Base-by-base conservation (phyloP, 176 grass and related monocot genomes). In the Ensete ventricosum region DNA sequence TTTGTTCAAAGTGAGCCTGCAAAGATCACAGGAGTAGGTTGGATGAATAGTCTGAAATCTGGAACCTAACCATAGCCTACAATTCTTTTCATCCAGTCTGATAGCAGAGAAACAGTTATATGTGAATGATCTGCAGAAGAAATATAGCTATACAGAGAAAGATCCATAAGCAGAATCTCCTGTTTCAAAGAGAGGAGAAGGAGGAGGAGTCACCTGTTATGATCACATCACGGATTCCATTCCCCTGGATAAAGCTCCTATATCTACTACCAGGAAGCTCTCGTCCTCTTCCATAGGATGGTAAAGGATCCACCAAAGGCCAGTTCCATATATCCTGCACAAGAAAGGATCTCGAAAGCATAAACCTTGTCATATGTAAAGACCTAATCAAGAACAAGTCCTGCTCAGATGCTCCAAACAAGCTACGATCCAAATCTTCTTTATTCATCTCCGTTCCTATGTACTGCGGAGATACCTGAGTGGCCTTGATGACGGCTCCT, bases 261-360 rank as follows among this genome's bases (percentile, higher is more conserved):
- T 92, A 85, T 55, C 89, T 80, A 1, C 84, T 50, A 13, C 87
- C 92, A 0, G 92, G 89, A 24, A 91, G 67, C 87, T 96, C 92
- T 78, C 92, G 67, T 0, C 89, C 92, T 50, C 92, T 82, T 21
- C 89, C 92, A 78, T 92, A 96, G 9, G 92, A 96, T 64, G 92
- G 92, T 80, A 96, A 86, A 64, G 89, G 89, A 84, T 78, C 87
- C 80, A 89, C 76, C 67, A 96, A 76, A 58, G 89, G 92, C 92
- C 92, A 92, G 22, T 79, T 73, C 73, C 82, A 22, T n/a, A 87
- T 68, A 83, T 92, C 88, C 92, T 83, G 69, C 69, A 71, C 66
- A 64, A 73, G 43, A 9, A 66, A 57, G 23, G 34, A 78, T 60
- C 7, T 77, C 62, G 16, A 69, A 19, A n/a, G 49, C 26, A 58